Evolutionary conservation across 306 rosid genomes (phyloP), one percentile per base, ranked within the genome.

Genomic region (Dalbergia oliveri): DNA sequence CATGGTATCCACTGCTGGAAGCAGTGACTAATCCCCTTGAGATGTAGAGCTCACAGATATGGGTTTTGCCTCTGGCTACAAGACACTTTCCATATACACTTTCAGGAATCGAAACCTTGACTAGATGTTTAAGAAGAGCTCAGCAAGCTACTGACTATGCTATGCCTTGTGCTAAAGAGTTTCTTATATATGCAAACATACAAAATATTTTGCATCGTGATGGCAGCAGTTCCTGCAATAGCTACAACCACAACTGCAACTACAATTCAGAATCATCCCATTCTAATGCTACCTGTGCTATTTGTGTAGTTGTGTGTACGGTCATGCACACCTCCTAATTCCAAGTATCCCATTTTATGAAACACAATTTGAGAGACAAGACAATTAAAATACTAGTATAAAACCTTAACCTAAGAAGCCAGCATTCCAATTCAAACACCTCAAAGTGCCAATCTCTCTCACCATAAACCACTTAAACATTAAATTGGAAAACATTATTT

Each of bases 281-380:
- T 19, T 18, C 37, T 9, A 43, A 43, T 43, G 49, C 54, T 58
- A 23, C 69, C n/a, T 26, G 35, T 9, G 21, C 72, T 11, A n/a
- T 26, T 43, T 13, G 43, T 44, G n/a, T 45, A 19, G 37, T 33
- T 9, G 18, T n/a, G 56, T 18, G 23, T 21, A 62, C 19, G 65
- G 44, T 47, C 77, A 78, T 47, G 51, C 76, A 37, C 26, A 69
- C 50, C 50, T 69, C 26, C 58, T 35, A 5, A 39, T 39, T 60
- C 4, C 71, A 76, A 67, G 23, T 26, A 51, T 54, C 60, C 21
- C 26, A 54, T 54, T 15, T 6, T 21, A 54, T 54, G 60, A 54
- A 15, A 2, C n/a, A 54, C 19, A 16, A 16, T 3, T 54, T n/a
- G 2, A n/a, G 9, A 18, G 60, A 54, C 9, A 54, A 54, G 31